Evolutionary conservation across 805 yeast species (phyloP), one percentile per base, ranked within the genome.

Genomic region (Starmerella potacharoeniae): DNA sequence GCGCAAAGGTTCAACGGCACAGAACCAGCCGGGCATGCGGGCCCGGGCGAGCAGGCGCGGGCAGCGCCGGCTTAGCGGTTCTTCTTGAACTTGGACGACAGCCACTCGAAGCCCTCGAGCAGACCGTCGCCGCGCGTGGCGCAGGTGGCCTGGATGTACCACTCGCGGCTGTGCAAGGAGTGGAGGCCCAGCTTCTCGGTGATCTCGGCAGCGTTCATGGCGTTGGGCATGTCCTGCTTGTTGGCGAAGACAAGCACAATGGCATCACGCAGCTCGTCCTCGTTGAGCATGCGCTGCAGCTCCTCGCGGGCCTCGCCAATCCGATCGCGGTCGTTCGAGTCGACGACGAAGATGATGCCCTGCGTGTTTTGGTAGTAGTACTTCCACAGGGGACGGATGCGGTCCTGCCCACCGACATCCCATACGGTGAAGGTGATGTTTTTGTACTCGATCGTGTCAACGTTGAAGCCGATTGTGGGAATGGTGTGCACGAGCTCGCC

Each of bases 331-430:
- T 91, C 97, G 77, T 90, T 89, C 60, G 96, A 86, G 78, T 91
- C 97, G 66, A 91, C 96, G 61, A 91, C 97, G 71, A 90, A 91
- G 72, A 91, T 90, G 71, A 91, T 87, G 78, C 97, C 97, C 75
- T 91, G 97, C 59, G 97, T 89, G 81, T 91, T 91, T 77, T 91
- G 96, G 86, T 83, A 91, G 74, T 91, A 91, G 76, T 91, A 95
- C 82, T 97, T 86, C 97, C 97, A 91, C 74, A 91, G 78, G 58
- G 97, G 96, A 77, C 97, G 86, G 70, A 91, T 91, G 77, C 90
- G 90, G 75, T 89, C 96, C 79, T 91, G 97, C 81, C 97, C 97
- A 85, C 97, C 97, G 66, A 90, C 96, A 81, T 91, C 97, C 97
- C 97, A 89, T 62, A 89, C 96, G 58, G 96, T 88, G 77, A 89